Evolutionary conservation across 768 basidiomycete genomes (phyloP).

Genomic region (Calocybe gangraenosa): DNA sequence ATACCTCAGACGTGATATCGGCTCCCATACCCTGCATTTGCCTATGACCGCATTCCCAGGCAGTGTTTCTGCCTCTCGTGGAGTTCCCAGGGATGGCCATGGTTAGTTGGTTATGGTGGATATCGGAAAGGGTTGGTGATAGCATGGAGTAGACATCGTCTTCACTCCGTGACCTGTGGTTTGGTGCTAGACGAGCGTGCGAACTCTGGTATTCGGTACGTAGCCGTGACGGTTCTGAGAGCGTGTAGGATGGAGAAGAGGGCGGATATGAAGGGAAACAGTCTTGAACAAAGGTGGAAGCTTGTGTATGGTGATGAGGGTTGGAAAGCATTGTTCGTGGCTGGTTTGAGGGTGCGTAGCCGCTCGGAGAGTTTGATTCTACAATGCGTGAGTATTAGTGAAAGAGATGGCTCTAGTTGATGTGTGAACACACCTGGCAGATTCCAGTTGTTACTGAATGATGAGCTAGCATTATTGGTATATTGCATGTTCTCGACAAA

Average conservation of each 20-base stretch:
- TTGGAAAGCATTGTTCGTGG: constrained; percentile 5
- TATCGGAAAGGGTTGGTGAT: constrained; percentile 8
- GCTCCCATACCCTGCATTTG: constrained; percentile 4
- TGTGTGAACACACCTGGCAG: constrained; percentile 4
- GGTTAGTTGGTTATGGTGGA: background rate
- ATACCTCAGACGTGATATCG: constrained; percentile 17
- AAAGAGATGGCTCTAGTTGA: background rate
- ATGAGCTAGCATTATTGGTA: constrained; percentile 3
- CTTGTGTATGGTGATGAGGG: background rate
- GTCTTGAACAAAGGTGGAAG: constrained; percentile 2
- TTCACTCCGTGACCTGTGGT: constrained; percentile 8
- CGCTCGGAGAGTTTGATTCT: background rate
- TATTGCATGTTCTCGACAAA: constrained; percentile 10
- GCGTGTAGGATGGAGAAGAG: constrained; percentile 7
- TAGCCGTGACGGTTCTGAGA: constrained; percentile 3
- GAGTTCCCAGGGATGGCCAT: constrained; percentile 1
- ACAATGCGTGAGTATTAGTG: background rate
- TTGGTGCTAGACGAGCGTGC: constrained; percentile 4
- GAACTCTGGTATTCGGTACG: constrained; percentile 8
- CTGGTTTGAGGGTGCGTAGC: constrained; percentile 5
- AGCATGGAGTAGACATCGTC: constrained; percentile 12
- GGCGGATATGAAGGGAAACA: constrained; percentile 6
- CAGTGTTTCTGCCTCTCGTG: constrained; percentile 6
- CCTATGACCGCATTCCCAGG: constrained; percentile 11
- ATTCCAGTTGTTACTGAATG: constrained; percentile 10